phyloP scores from a whole-genome alignment of 306 rosid species.

The Astragalus glycyphyllos region DNA sequence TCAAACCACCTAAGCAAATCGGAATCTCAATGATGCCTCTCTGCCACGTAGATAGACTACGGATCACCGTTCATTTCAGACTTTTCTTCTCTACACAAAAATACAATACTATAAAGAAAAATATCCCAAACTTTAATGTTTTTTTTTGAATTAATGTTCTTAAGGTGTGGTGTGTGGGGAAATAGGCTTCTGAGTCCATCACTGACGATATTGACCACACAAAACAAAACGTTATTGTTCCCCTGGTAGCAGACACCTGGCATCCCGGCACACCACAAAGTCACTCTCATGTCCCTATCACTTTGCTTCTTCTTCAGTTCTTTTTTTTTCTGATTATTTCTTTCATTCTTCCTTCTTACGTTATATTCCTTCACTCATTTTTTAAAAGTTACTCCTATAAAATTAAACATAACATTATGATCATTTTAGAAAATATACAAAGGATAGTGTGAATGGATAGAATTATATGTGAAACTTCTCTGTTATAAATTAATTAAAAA shows the following conservation, averaged over 20 bases:
- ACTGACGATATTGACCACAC: constrained; percentile 46
- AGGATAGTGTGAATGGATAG: too few species aligned
- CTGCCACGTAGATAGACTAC: constrained; percentile 42
- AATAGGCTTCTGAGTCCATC: background rate
- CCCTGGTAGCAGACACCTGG: constrained; percentile 62
- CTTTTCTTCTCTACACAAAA: background rate
- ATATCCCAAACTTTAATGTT: constrained; percentile 34
- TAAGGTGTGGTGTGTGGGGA: constrained; percentile 18
- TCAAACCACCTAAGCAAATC: constrained; percentile 46
- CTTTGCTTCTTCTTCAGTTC: constrained; percentile 2
- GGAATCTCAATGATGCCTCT: constrained; percentile 47
- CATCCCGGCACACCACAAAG: constrained; percentile 54
- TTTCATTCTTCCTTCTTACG: background rate
- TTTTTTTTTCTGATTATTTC: background rate
- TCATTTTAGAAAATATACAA: too few species aligned
- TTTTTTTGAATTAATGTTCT: background rate
- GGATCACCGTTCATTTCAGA: background rate
- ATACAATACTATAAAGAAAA: constrained; percentile 8
- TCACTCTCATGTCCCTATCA: background rate
- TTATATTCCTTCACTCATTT: background rate
- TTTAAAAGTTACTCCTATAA: background rate
- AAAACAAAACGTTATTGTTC: constrained; percentile 38
- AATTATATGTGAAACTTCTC: too few species aligned
- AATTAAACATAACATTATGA: too few species aligned
- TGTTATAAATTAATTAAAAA: too few species aligned